Percentiles rank a stretch among this genome's conserved stretches.
Conservation (phyloP, 2,329 filamentous ascomycete genomes). For the Alternaria rosae region DNA sequence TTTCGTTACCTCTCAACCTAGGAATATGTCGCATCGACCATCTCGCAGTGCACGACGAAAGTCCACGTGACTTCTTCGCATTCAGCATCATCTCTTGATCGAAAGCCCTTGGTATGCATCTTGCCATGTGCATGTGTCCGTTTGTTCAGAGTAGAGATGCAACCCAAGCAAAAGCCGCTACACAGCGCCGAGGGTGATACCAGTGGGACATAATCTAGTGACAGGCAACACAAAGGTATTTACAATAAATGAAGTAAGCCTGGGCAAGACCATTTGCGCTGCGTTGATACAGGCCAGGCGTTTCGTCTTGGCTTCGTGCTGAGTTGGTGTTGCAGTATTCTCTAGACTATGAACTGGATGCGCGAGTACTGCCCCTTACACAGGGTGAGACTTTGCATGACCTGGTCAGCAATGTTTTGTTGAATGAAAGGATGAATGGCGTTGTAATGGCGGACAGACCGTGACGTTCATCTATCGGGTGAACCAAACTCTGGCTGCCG, state of each 20-base stretch:
- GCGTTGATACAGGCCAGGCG: background rate
- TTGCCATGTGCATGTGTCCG: background rate
- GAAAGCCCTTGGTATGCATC: background rate
- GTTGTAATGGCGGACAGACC: background rate
- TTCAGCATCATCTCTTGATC: background rate
- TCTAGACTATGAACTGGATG: background rate
- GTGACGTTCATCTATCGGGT: conserved; percentile 31
- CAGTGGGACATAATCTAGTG: background rate
- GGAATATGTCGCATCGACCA: background rate
- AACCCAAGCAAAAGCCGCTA: background rate
- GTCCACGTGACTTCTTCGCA: background rate
- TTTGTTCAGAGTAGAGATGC: background rate
- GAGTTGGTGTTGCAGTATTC: background rate
- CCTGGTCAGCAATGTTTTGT: background rate
- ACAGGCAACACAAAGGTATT: background rate
- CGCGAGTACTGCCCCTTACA: background rate
- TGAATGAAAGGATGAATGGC: background rate
- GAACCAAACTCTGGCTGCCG: conserved; percentile 40
- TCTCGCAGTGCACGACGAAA: background rate
- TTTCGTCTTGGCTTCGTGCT: background rate
- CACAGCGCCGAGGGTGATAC: background rate
- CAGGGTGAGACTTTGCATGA: background rate
- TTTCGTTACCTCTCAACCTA: background rate
- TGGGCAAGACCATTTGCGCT: background rate
- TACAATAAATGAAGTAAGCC: background rate